phyloP scores from a whole-genome alignment of 371 early-diverging fungal species.

The Rhizomucor miehei region DNA sequence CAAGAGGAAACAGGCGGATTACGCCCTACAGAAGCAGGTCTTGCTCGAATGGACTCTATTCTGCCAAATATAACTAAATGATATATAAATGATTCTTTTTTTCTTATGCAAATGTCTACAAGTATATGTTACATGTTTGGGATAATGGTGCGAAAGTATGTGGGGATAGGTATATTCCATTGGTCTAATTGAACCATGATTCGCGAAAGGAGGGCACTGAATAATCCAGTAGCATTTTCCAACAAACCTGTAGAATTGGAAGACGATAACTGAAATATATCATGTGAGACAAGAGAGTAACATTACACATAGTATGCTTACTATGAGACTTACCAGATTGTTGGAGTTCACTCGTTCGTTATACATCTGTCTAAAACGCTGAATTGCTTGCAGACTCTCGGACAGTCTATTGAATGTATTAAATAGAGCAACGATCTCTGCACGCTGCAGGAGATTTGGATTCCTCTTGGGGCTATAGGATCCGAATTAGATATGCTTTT shows the following conservation, averaged over 20 bases:
- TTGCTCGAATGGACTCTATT: constrained; percentile 38
- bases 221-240: too few species aligned
- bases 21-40: constrained; percentile 39
- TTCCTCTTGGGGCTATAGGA: constrained; percentile 46
- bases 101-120: too few species aligned
- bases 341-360: constrained; percentile 33
- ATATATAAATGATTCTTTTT: too few species aligned
- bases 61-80: constrained; percentile 15
- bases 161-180: constrained; percentile 29
- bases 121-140: neutral
- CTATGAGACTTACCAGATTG: constrained; percentile 2
- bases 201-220: neutral
- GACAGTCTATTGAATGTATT: constrained; percentile 89
- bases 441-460: constrained; percentile 63
- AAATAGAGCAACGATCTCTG: constrained; percentile 91
- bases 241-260: neutral
- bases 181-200: constrained; percentile 10
- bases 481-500: neutral
- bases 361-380: constrained; percentile 71
- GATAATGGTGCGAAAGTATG: too few species aligned
- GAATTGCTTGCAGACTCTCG: constrained; percentile 69
- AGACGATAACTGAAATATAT: neutral
- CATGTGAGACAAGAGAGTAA: too few species aligned
- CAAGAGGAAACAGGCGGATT: constrained; percentile 21
- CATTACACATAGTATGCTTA: too few species aligned